A percentile compares a stretch with the other conserved stretches of the same genome.
Conservation (phyloP, 495 filamentous ascomycete species). For the Aspergillus affinis region DNA sequence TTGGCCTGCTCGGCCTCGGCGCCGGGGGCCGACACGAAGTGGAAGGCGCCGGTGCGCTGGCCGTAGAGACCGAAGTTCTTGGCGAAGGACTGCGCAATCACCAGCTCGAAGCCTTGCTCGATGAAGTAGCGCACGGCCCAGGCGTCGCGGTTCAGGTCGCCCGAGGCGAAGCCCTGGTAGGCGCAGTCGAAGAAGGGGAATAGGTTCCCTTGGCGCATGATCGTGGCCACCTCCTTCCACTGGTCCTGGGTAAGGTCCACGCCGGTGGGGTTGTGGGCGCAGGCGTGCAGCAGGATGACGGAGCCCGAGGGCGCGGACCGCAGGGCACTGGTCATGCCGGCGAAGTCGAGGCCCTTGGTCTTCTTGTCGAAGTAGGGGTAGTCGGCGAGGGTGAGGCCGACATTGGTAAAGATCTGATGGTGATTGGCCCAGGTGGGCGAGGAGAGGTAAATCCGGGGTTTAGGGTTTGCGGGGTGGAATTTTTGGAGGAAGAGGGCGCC, state of each 20-base stretch:
- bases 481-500: slow-evolving; percentile 56
- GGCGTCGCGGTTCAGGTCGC: slow-evolving; percentile 79
- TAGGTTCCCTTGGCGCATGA: slow-evolving; percentile 73
- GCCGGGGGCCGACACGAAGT: slow-evolving; percentile 79
- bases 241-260: slow-evolving; percentile 93
- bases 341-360: slow-evolving; percentile 89
- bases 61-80: slow-evolving; percentile 99
- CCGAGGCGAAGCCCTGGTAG: slow-evolving; percentile 97
- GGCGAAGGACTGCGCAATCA: slow-evolving; percentile 93
- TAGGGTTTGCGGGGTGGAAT: slow-evolving; percentile 58
- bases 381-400: slow-evolving; percentile 68
- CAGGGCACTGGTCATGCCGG: slow-evolving; percentile 75
- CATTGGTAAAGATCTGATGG: slow-evolving; percentile 96
- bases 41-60: slow-evolving; percentile 94
- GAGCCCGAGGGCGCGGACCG: slow-evolving; percentile 68
- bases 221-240: slow-evolving; percentile 81
- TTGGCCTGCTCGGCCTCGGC: slow-evolving; percentile 62
- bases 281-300: slow-evolving; percentile 91
- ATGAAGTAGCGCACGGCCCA: slow-evolving; percentile 93
- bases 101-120: slow-evolving; percentile 91
- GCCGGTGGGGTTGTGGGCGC: slow-evolving; percentile 97
- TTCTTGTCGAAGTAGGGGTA: slow-evolving; percentile 92
- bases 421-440: slow-evolving; percentile 98
- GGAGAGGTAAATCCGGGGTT: slow-evolving; percentile 80
- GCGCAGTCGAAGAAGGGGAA: slow-evolving; percentile 99